Percentiles rank a stretch among this genome's conserved stretches.
Conservation (phyloP, 2,329 filamentous ascomycete species). For the Arthroderma uncinatum region DNA sequence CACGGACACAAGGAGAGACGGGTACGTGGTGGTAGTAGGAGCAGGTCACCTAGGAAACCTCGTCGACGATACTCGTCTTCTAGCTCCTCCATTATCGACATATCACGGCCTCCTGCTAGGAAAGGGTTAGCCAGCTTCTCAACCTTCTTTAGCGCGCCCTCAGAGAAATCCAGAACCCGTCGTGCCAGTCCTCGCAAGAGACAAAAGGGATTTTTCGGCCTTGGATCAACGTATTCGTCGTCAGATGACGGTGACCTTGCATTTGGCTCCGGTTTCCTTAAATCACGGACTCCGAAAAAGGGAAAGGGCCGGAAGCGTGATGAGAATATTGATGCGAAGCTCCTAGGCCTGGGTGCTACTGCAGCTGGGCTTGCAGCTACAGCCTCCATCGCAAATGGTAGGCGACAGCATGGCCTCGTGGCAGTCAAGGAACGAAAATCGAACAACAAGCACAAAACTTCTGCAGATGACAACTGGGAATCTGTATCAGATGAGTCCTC, state of each 20-base stretch:
- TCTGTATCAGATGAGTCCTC: conserved; percentile 29
- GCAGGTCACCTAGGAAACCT: conserved; percentile 26
- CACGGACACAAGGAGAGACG: conserved; percentile 9
- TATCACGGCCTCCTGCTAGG: conserved; percentile 46
- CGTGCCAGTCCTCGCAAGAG: conserved; percentile 35
- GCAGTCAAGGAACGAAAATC: conserved; percentile 20
- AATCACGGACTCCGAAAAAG: conserved; percentile 23
- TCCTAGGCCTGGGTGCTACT: conserved; percentile 39
- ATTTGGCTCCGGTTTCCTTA: conserved; percentile 46
- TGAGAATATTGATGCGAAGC: conserved; percentile 35
- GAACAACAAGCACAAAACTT: background rate
- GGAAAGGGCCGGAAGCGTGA: conserved; percentile 23
- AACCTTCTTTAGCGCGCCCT: conserved; percentile 53
- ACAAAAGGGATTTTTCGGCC: conserved; percentile 40
- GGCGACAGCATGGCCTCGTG: conserved; percentile 27
- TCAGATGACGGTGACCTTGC: conserved; percentile 58
- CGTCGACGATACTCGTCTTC: conserved; percentile 32
- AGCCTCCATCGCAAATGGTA: conserved; percentile 24
- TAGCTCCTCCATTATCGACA: conserved; percentile 53
- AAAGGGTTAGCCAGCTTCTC: conserved; percentile 45
- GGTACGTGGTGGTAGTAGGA: conserved; percentile 20
- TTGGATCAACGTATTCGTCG: conserved; percentile 47
- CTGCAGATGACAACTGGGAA: conserved; percentile 46
- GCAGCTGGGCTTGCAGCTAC: conserved; percentile 38
- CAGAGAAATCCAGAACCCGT: conserved; percentile 38